A percentile compares a stretch with the other conserved stretches of the same genome.
These are phyloP conservation scores for Serpula lacrymans DNA, from an alignment of 768 basidiomycete species.

Conservation along the genomic window DNA sequence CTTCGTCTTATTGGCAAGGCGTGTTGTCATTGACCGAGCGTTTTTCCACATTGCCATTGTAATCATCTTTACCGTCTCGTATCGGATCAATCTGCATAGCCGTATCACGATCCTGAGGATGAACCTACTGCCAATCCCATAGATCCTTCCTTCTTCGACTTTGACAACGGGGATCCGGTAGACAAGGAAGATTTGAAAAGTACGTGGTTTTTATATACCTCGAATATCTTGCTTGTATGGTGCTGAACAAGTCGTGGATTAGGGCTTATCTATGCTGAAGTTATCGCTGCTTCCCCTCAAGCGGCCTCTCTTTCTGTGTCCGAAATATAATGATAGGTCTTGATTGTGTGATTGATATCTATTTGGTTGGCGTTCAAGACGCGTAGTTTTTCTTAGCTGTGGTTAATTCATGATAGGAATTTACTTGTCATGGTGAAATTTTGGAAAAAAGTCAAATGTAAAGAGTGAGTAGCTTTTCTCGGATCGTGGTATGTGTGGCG, in stretches of 20 bases:
- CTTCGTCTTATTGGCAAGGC: not conserved
- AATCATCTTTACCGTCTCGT: not conserved
- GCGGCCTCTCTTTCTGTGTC: no score
- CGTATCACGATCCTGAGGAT: constrained; percentile 87
- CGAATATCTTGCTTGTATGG: not conserved
- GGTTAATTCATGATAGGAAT: no score
- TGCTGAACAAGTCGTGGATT: no score
- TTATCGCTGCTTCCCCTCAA: no score
- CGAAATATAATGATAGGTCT: no score
- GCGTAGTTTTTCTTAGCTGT: no score
- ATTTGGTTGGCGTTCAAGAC: no score
- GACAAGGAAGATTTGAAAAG: constrained; percentile 72
- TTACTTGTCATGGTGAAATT: no score
- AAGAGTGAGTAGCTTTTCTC: no score
- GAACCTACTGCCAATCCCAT: constrained; percentile 79
- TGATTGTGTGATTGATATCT: no score
- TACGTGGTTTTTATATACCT: constrained; percentile 19
- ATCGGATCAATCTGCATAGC: constrained; percentile 44
- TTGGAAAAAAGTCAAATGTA: no score
- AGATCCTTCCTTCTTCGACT: constrained; percentile 79
- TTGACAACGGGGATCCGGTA: constrained; percentile 66
- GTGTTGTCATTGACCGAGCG: not conserved
- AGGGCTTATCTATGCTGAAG: constrained; percentile 50
- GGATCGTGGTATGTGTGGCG: no score
- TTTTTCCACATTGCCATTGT: not conserved